A percentile compares a stretch with the other conserved stretches of the same genome.
Conservation (phyloP, 352 stramenopile species). For the Halophytophthora batemanensis region DNA sequence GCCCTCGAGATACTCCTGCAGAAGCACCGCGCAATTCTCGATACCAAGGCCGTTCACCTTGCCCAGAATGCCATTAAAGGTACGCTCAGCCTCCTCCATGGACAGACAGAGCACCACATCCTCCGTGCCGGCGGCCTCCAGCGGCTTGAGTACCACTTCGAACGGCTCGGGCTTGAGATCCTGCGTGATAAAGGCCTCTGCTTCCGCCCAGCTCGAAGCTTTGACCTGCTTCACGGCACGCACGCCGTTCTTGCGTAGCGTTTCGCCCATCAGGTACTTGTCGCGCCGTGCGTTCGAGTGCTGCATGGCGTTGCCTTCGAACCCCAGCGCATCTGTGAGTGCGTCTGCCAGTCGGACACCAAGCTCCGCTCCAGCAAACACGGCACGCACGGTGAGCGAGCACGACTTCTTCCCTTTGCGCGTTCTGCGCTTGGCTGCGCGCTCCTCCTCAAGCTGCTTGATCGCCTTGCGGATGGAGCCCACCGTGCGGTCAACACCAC, state of each 20-base stretch:
- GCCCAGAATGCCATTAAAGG: constrained; percentile 82
- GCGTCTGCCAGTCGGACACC: constrained; percentile 91
- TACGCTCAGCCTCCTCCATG: constrained; percentile 67
- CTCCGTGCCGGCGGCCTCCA: constrained; percentile 73
- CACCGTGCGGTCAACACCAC: constrained; percentile 39
- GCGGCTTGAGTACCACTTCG: constrained; percentile 90
- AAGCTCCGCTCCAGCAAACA: constrained; percentile 91
- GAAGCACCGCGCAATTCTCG: constrained; percentile 76
- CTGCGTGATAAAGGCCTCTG: constrained; percentile 65
- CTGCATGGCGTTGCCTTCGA: constrained; percentile 82
- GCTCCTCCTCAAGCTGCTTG: constrained; percentile 34
- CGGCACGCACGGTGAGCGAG: constrained; percentile 53
- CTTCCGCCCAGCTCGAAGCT: constrained; percentile 70
- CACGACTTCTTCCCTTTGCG: constrained; percentile 29
- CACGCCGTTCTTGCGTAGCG: constrained; percentile 70
- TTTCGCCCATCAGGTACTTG: constrained; percentile 90
- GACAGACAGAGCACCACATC: constrained; percentile 82
- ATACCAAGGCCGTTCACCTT: constrained; percentile 88
- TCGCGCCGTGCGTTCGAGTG: constrained; percentile 65
- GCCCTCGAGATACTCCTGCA: constrained; percentile 94
- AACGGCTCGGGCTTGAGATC: constrained; percentile 65
- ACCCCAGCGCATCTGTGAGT: constrained; percentile 79
- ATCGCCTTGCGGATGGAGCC: constrained; percentile 35
- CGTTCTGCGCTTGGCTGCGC: constrained; percentile 22
- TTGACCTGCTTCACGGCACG: constrained; percentile 91